Evolutionary conservation across 2,329 filamentous ascomycete species (phyloP).

Genomic region (Aspergillus uvarum): DNA sequence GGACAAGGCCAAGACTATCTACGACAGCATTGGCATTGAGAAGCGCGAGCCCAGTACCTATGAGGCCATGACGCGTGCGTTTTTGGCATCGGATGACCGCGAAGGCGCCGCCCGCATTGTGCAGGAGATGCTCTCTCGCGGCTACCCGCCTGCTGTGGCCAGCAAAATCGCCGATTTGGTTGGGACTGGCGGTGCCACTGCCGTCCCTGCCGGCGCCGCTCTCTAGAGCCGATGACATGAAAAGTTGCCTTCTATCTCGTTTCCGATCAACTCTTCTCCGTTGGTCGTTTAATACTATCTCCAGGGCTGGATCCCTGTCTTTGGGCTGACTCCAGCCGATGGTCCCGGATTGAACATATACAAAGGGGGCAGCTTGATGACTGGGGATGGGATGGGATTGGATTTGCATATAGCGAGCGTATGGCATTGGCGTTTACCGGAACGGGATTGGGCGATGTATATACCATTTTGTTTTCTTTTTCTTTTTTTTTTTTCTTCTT

Average conservation of each 20-base stretch:
- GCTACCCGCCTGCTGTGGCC: slow-evolving; percentile 87
- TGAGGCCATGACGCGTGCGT: slow-evolving; percentile 96
- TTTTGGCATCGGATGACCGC: slow-evolving; percentile 78
- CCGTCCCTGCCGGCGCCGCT: slow-evolving; percentile 24
- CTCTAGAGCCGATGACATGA: slow-evolving; percentile 19
- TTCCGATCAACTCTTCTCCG: slow-evolving; percentile 12
- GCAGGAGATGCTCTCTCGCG: slow-evolving; percentile 83
- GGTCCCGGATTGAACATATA: slow-evolving; percentile 19
- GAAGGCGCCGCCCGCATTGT: slow-evolving; percentile 73
- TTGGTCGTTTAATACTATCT: slow-evolving; percentile 22
- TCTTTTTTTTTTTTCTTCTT: slow-evolving; percentile 3
- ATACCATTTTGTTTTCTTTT: slow-evolving; percentile 9
- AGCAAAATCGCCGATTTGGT: slow-evolving; percentile 93
- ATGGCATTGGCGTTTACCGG: slow-evolving; percentile 21
- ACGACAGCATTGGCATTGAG: slow-evolving; percentile 70
- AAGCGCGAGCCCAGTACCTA: slow-evolving; percentile 96
- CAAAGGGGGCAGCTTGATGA: slow-evolving; percentile 27
- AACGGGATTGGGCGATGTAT: slow-evolving; percentile 2
- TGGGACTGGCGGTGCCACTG: slow-evolving; percentile 43
- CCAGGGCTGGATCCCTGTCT: slow-evolving; percentile 38
- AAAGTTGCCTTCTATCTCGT: slow-evolving; percentile 16
- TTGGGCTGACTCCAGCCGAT: slow-evolving; percentile 28
- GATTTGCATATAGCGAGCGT: slow-evolving; percentile 28
- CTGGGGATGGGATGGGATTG: slow-evolving; percentile 5
- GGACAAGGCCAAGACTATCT: slow-evolving; percentile 73